Percentiles rank a stretch among this genome's conserved stretches.
phyloP scores from a whole-genome alignment of 768 basidiomycete genomes.

The Lepiota venenata region DNA sequence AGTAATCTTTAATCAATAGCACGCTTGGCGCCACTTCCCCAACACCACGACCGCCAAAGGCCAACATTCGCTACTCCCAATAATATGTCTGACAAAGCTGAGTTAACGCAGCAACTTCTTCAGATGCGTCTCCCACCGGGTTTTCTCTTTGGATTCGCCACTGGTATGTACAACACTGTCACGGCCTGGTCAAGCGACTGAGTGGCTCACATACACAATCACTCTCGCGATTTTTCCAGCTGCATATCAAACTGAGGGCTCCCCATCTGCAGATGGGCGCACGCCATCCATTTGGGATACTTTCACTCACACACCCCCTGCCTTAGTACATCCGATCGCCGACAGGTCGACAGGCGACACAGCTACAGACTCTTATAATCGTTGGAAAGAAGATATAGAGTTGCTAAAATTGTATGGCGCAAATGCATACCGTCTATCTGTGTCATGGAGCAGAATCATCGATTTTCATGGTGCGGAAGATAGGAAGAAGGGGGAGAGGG shows the following conservation, averaged over 20 bases:
- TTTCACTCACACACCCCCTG: slow-evolving; percentile 45
- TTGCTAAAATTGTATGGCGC: slow-evolving; percentile 62
- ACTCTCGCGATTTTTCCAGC: slow-evolving; percentile 31
- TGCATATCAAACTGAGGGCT: slow-evolving; percentile 74
- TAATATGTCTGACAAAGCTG: no score
- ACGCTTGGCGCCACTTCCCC: no score
- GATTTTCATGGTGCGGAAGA: slow-evolving; percentile 30
- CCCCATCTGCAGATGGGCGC: slow-evolving; percentile 49
- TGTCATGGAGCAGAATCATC: slow-evolving; percentile 72
- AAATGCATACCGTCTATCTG: slow-evolving; percentile 70
- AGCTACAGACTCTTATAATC: slow-evolving; percentile 66
- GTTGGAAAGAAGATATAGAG: slow-evolving; percentile 63
- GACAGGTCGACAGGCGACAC: slow-evolving; percentile 64
- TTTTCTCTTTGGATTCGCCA: slow-evolving; percentile 33
- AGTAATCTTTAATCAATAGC: no score
- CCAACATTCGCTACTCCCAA: no score
- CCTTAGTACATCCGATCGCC: slow-evolving; percentile 43
- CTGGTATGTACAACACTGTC: slow-evolving; percentile 20
- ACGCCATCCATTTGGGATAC: slow-evolving; percentile 74
- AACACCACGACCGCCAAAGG: no score
- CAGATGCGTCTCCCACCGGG: slow-evolving; percentile 23
- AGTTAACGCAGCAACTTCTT: no score
- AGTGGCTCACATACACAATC: background rate
- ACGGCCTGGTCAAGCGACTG: background rate
- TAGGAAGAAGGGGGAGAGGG: slow-evolving; percentile 35